Evolutionary conservation across 2,329 filamentous ascomycete species (phyloP).

Genomic region (Cercospora sp.): DNA sequence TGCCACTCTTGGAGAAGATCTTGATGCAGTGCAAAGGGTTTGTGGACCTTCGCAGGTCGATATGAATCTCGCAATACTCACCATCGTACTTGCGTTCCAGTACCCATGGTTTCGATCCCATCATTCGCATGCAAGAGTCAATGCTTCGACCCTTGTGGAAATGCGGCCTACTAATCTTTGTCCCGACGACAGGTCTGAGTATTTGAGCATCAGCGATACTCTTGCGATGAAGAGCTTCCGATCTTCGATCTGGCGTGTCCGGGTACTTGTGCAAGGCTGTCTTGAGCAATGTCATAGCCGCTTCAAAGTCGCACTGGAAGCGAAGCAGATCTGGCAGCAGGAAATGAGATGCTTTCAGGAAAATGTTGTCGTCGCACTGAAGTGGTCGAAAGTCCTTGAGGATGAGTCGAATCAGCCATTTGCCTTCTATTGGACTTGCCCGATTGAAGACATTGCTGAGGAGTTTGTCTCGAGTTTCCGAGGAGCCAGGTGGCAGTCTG

Average conservation of each 20-base stretch:
- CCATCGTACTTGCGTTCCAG: constrained; percentile 80
- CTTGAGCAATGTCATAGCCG: constrained; percentile 59
- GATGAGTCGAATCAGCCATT: constrained; percentile 82
- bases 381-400: constrained; percentile 74
- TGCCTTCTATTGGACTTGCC: constrained; percentile 68
- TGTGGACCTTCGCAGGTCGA: constrained; percentile 61
- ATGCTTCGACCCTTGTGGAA: constrained; percentile 56
- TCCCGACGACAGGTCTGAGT: constrained; percentile 41
- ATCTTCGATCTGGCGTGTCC: constrained; percentile 38
- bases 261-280: constrained; percentile 43
- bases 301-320: constrained; percentile 67
- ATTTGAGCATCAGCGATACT: constrained; percentile 37
- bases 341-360: constrained; percentile 66
- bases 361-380: constrained; percentile 56
- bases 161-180: constrained; percentile 49
- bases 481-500: constrained; percentile 27
- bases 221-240: constrained; percentile 37
- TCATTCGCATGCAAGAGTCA: constrained; percentile 70
- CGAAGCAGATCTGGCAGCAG: constrained; percentile 68
- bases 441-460: constrained; percentile 61
- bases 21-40: constrained; percentile 56
- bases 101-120: constrained; percentile 62
- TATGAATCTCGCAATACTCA: constrained; percentile 86
- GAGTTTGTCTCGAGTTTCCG: constrained; percentile 44
- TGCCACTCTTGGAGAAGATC: constrained; percentile 91